Evolutionary conservation across 108 stramenopile species (phyloP), one percentile per base, ranked within the genome.

Genomic region (Skeletonema grethae): DNA sequence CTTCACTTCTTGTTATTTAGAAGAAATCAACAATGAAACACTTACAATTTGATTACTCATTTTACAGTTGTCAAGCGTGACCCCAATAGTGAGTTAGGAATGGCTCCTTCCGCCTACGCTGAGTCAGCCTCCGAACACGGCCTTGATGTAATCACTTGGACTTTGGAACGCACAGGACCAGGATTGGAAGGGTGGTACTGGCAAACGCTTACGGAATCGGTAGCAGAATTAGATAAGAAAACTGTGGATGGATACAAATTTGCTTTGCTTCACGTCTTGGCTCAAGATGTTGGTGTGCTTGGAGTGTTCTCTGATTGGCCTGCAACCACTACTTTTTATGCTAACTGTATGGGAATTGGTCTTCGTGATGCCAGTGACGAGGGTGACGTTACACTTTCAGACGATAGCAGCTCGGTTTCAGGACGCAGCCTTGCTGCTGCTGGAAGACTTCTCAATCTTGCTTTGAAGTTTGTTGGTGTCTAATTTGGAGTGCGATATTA

Each of bases 231-330:
- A 1, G 45, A 46, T 46, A 16, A n/a, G 2, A 3, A 46, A 46
- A 8, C 53, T 9, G n/a, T n/a, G n/a, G 90, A 89, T 58, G 86
- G 88, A 18, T 74, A 82, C 48, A 53, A 64, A 3, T 85, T 72
- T 57, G 73, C 50, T 7, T 72, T 89, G 45, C 77, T 89, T 48
- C 61, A 89, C 39, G 85, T 79, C 16, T 65, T 89, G 24, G 15
- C 55, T 38, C 22, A 84, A 48, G 86, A 91, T 7, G 78, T 89
- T 36, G 90, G 88, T 12, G 73, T 89, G 18, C 10, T 87, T 3
- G 90, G 82, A 9, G 71, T 91, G 15, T 89, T 91, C 79, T 76
- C 83, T 28, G 90, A 91, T 62, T 91, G 90, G 90, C 85, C 90
- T 15, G 85, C 87, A 24, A 87, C 88, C 5, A 69, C 72, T 4